These are phyloP conservation scores for Suillus hirtellus DNA, from an alignment of 768 basidiomycete genomes.

Conservation along the genomic window DNA sequence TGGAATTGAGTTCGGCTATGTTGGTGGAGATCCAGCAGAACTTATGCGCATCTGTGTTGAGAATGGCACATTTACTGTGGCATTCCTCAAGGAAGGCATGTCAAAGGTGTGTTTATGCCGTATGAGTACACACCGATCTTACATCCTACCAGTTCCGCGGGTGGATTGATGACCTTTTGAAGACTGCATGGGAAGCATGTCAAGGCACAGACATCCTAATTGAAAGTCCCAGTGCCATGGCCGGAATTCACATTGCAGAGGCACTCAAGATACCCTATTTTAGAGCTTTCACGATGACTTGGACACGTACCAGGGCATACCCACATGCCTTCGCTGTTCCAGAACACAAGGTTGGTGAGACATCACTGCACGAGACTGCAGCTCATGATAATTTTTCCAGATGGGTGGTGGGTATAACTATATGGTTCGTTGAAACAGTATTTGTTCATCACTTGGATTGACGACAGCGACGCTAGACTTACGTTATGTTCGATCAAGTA, in stretches of 20 bases:
- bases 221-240: constrained; percentile 97
- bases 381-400: constrained; percentile 38
- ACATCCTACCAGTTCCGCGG: constrained; percentile 75
- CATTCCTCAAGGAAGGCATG: constrained; percentile 89
- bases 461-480: constrained; percentile 52
- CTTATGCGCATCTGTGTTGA: constrained; percentile 97
- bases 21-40: constrained; percentile 97
- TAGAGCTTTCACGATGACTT: constrained; percentile 96
- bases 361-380: constrained; percentile 8
- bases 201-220: constrained; percentile 91
- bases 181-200: constrained; percentile 95
- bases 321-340: constrained; percentile 98
- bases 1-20: constrained; percentile 93
- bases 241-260: constrained; percentile 95
- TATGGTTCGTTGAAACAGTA: constrained; percentile 61
- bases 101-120: constrained; percentile 59
- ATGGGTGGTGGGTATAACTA: constrained; percentile 99
- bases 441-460: constrained; percentile 12
- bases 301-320: constrained; percentile 96
- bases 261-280: constrained; percentile 92
- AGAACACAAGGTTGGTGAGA: constrained; percentile 72
- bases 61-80: constrained; percentile 96
- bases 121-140: constrained; percentile 5
- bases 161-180: constrained; percentile 95
- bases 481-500: constrained; percentile 96